These are phyloP conservation scores for Martensiomyces pterosporus DNA, from an alignment of 192 early-diverging fungal genomes.

Conservation along the genomic window DNA sequence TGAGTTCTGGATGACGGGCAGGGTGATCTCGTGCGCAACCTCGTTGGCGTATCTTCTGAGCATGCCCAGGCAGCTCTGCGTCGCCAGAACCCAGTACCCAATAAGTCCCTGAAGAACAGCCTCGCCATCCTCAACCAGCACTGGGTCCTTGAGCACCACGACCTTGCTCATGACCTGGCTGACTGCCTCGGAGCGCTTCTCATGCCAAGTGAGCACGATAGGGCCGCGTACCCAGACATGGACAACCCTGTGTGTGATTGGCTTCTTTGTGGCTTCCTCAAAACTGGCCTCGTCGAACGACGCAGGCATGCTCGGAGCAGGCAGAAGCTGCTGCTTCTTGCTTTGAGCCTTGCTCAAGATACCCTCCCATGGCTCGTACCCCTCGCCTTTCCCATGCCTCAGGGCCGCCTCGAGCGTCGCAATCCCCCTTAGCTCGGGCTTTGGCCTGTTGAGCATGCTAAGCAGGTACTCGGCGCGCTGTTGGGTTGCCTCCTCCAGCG, in stretches of 20 bases:
- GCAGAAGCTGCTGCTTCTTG: too few species aligned
- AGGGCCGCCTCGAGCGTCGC: too few species aligned
- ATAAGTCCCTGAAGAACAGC: constrained; percentile 16
- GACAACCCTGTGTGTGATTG: constrained; percentile 32
- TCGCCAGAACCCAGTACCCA: constrained; percentile 25
- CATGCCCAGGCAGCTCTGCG: constrained; percentile 9
- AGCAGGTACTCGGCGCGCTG: constrained; percentile 23
- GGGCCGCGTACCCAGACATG: constrained; percentile 36
- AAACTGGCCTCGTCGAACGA: too few species aligned
- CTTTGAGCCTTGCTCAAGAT: constrained; percentile 11
- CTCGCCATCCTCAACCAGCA: neutral
- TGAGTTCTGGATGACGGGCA: constrained; percentile 16
- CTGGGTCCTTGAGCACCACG: too few species aligned
- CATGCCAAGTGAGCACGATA: constrained; percentile 29
- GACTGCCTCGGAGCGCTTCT: constrained; percentile 8
- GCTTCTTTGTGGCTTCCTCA: too few species aligned
- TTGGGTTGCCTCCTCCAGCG: too few species aligned
- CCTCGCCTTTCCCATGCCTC: constrained; percentile 19
- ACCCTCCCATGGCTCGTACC: constrained; percentile 30
- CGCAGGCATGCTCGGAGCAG: too few species aligned
- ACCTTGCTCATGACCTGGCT: too few species aligned
- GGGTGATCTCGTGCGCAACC: constrained; percentile 34
- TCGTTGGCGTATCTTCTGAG: constrained; percentile 20
- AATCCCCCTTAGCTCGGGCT: too few species aligned
- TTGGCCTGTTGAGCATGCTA: constrained; percentile 21